These are phyloP conservation scores for Microsporum audouinii DNA, from an alignment of 2,329 filamentous ascomycete species.

Conservation along the genomic window DNA sequence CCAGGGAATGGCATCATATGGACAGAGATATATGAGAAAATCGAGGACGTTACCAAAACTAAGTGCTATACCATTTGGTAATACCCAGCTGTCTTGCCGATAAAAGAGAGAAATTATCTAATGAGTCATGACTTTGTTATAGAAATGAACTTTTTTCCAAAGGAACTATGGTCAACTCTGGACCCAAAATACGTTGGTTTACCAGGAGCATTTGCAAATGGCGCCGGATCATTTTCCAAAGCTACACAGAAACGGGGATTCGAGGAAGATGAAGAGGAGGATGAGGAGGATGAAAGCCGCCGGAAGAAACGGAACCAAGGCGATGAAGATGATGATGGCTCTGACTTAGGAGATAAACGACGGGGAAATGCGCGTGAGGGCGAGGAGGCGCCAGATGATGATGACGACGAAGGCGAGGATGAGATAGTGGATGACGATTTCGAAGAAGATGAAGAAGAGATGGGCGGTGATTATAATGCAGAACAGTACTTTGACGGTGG, in stretches of 20 bases:
- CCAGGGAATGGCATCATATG: slow-evolving; percentile 50
- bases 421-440: slow-evolving; percentile 49
- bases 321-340: slow-evolving; percentile 25
- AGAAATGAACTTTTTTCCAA: slow-evolving; percentile 49
- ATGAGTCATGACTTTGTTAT: background rate
- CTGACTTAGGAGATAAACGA: slow-evolving; percentile 23
- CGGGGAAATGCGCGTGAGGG: slow-evolving; percentile 30
- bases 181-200: slow-evolving; percentile 32
- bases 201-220: slow-evolving; percentile 26
- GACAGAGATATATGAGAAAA: slow-evolving; percentile 47
- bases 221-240: slow-evolving; percentile 19
- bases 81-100: slow-evolving; percentile 18
- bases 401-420: slow-evolving; percentile 39
- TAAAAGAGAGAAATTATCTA: background rate
- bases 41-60: slow-evolving; percentile 45
- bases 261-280: slow-evolving; percentile 36
- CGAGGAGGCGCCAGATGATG: slow-evolving; percentile 32
- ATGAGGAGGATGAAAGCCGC: slow-evolving; percentile 12
- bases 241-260: slow-evolving; percentile 28
- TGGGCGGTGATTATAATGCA: slow-evolving; percentile 51
- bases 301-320: slow-evolving; percentile 25
- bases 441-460: slow-evolving; percentile 48
- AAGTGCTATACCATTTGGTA: slow-evolving; percentile 44
- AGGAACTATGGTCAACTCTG: slow-evolving; percentile 46
- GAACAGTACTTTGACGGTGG: slow-evolving; percentile 55